Evolutionary conservation across 192 early-diverging fungal species (phyloP).

Genomic region (Coemansia sp.): DNA sequence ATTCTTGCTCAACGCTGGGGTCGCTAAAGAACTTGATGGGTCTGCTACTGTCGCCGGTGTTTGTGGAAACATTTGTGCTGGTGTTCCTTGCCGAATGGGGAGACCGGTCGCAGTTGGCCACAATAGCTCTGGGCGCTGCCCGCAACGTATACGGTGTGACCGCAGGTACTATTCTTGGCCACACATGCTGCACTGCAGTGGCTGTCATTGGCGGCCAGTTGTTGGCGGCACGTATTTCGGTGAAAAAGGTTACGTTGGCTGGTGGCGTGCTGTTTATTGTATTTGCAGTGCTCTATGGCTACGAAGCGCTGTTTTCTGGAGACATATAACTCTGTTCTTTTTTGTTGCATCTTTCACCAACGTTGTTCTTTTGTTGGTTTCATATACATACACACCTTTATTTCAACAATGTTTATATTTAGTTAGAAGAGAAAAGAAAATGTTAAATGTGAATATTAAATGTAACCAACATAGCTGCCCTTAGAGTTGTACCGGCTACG

Average conservation of each 20-base stretch:
- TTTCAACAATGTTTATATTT: neutral
- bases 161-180: slow-evolving; percentile 83
- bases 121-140: slow-evolving; percentile 94
- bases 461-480: slow-evolving; percentile 8
- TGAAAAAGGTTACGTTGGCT: slow-evolving; percentile 80
- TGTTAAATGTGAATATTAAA: neutral
- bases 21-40: slow-evolving; percentile 72
- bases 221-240: slow-evolving; percentile 80
- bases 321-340: neutral
- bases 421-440: neutral
- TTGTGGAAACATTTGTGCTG: slow-evolving; percentile 93
- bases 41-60: slow-evolving; percentile 83
- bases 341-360: neutral
- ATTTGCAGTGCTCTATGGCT: slow-evolving; percentile 75
- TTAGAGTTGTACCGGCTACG: slow-evolving; percentile 9
- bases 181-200: slow-evolving; percentile 86
- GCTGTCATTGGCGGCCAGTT: slow-evolving; percentile 94
- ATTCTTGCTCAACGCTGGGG: slow-evolving; percentile 34
- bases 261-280: slow-evolving; percentile 87
- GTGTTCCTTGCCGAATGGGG: slow-evolving; percentile 99
- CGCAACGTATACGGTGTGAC: slow-evolving; percentile 89
- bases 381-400: neutral
- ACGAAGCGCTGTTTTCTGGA: slow-evolving; percentile 45
- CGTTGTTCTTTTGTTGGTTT: neutral
- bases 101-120: slow-evolving; percentile 94